Evolutionary conservation across 768 basidiomycete genomes (phyloP), one percentile per base, ranked within the genome.

Genomic region (Kwoniella pini): DNA sequence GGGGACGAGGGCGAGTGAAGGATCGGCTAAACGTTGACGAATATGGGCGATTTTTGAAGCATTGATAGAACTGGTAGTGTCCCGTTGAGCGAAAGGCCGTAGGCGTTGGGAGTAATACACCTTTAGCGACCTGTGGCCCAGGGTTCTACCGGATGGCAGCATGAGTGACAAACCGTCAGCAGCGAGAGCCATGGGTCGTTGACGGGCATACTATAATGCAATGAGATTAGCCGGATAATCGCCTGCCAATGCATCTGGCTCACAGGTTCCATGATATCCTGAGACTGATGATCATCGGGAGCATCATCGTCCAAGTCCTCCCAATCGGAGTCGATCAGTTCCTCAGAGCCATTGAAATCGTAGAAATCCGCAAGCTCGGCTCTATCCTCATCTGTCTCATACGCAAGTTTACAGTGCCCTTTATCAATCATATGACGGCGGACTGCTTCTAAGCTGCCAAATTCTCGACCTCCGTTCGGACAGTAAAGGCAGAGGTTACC

Each of bases 341-440:
- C 50, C 0, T 89, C 88, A 73, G 95, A 95, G 11, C 89, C 91
- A 0, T 82, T 77, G 0, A 95, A 98, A 78, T 96, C 92, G 80
- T 98, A 99, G 75, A 83, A 97, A 67, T 97, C 94, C 0, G 92
- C 90, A 4, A 95, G 66, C 67, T 95, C 94, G 53, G 94, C 84
- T 40, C 86, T 84, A 72, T 97, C 91, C 38, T 81, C 74, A 68
- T 90, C 87, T 0, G 84, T 80, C 60, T 92, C 90, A 78, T 95
- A 98, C 0, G 90, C 88, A 65, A 99, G 86, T 80, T 96, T 97
- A 83, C 94, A 97, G 73, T 99, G 96, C 4, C 63, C 69, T 55
- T 98, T 98, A 82, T 94, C 94, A 39, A 85, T 63, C 96, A 99
- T 99, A 76, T 99, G 96, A 72, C 90, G 90, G 67, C 93, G 82